phyloP scores from a whole-genome alignment of 2,329 filamentous ascomycete genomes.

The Zasmidium angulare region DNA sequence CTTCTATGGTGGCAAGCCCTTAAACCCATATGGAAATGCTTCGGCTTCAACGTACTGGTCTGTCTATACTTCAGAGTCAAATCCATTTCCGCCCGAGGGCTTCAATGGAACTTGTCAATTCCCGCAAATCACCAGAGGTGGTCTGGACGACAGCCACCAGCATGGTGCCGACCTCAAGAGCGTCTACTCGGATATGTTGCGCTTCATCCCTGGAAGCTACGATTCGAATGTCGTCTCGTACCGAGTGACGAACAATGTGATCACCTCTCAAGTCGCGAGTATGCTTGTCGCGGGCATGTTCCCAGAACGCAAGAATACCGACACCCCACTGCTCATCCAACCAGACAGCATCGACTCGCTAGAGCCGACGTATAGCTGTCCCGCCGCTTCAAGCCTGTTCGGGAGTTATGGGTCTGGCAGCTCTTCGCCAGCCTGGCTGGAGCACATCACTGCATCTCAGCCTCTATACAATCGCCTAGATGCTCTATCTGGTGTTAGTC shows the following conservation, averaged over 20 bases:
- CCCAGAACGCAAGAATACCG: conserved; percentile 32
- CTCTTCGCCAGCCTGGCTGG: conserved; percentile 56
- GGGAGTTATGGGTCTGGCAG: conserved; percentile 48
- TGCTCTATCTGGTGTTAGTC: conserved; percentile 63
- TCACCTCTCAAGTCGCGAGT: conserved; percentile 76
- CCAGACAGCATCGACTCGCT: conserved; percentile 66
- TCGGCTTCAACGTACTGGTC: conserved; percentile 65
- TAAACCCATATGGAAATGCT: conserved; percentile 46
- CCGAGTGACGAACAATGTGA: conserved; percentile 77
- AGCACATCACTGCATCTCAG: conserved; percentile 60
- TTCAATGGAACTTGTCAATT: conserved; percentile 77
- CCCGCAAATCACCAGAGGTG: conserved; percentile 72
- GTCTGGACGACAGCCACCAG: conserved; percentile 71
- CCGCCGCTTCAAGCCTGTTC: conserved; percentile 48
- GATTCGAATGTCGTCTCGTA: conserved; percentile 55
- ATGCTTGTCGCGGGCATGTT: conserved; percentile 75
- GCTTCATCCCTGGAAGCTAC: conserved; percentile 61
- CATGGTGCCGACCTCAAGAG: conserved; percentile 74
- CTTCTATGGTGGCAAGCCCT: conserved; percentile 66
- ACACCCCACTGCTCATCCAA: conserved; percentile 47
- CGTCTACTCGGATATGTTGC: conserved; percentile 71
- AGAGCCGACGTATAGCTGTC: conserved; percentile 71
- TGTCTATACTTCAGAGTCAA: conserved; percentile 60
- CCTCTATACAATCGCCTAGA: conserved; percentile 63
- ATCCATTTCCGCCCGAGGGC: conserved; percentile 65